Evolutionary conservation across 768 basidiomycete genomes (phyloP).

Genomic region (Boletus vermiculosoides): DNA sequence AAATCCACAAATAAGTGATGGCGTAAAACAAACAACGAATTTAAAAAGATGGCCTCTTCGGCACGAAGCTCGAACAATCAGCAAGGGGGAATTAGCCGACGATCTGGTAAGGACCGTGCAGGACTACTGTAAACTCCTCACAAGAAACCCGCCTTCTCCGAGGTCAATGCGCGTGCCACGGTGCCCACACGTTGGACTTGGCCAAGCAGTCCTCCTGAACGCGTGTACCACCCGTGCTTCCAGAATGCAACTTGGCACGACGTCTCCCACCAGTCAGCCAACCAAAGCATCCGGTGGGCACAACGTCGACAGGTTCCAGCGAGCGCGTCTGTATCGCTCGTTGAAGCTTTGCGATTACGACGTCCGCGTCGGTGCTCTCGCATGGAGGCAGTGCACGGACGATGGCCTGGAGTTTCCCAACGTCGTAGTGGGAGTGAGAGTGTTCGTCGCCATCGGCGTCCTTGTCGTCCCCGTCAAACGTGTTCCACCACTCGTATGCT

Average conservation of each 20-base stretch:
- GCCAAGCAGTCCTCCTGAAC: slow-evolving; percentile 16
- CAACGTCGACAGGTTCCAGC: slow-evolving; percentile 22
- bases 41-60: background rate
- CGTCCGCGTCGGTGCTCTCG: background rate
- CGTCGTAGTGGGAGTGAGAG: background rate
- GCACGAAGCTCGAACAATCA: background rate
- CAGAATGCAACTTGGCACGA: background rate
- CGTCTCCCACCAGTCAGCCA: slow-evolving; percentile 16
- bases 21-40: background rate
- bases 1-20: background rate
- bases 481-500: slow-evolving; percentile 25
- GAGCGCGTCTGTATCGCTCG: slow-evolving; percentile 22
- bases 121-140: no score
- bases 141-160: background rate
- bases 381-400: slow-evolving; percentile 22
- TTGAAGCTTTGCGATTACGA: slow-evolving; percentile 11
- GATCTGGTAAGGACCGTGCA: background rate
- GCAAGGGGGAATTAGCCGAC: no score
- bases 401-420: slow-evolving; percentile 17
- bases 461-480: slow-evolving; percentile 6
- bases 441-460: background rate
- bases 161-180: slow-evolving; percentile 2
- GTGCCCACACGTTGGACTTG: slow-evolving; percentile 17
- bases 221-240: background rate
- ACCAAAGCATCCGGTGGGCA: slow-evolving; percentile 20